A percentile compares a stretch with the other conserved stretches of the same genome.
These are phyloP conservation scores for Beauveria bassiana DNA, from an alignment of 2,329 filamentous ascomycete species.

Conservation along the genomic window DNA sequence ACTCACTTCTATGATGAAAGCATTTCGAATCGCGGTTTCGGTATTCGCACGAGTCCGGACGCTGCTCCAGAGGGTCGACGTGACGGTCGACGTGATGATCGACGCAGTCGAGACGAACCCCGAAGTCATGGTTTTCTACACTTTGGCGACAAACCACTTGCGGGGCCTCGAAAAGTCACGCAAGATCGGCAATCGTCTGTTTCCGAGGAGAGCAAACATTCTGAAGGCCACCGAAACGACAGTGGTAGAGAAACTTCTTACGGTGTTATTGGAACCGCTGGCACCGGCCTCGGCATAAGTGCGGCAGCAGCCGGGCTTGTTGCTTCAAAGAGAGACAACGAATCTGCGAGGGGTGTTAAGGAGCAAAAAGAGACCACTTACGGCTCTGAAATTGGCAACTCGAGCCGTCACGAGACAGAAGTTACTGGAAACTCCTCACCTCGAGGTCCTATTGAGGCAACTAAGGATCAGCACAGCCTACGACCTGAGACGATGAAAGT, in stretches of 20 bases:
- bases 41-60: constrained; percentile 37
- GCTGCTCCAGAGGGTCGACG: constrained; percentile 33
- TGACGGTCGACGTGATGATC: constrained; percentile 26
- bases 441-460: not conserved
- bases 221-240: not conserved
- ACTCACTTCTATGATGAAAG: constrained; percentile 38
- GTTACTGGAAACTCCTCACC: not conserved
- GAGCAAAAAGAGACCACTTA: not conserved
- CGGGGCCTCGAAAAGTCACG: constrained; percentile 16
- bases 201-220: not conserved
- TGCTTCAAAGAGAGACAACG: constrained; percentile 28
- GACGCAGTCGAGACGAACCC: constrained; percentile 27
- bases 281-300: constrained; percentile 39
- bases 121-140: constrained; percentile 18
- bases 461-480: not conserved
- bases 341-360: constrained; percentile 4
- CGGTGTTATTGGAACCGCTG: constrained; percentile 36
- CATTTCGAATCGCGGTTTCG: constrained; percentile 41
- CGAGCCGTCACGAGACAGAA: not conserved
- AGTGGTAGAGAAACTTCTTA: not conserved
- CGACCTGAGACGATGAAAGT: not conserved
- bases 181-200: not conserved
- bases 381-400: not conserved
- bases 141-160: constrained; percentile 11
- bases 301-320: constrained; percentile 37